A percentile compares a stretch with the other conserved stretches of the same genome.
Evolutionary conservation across 768 basidiomycete genomes (phyloP).

Genomic region (Termitomyces sp.): DNA sequence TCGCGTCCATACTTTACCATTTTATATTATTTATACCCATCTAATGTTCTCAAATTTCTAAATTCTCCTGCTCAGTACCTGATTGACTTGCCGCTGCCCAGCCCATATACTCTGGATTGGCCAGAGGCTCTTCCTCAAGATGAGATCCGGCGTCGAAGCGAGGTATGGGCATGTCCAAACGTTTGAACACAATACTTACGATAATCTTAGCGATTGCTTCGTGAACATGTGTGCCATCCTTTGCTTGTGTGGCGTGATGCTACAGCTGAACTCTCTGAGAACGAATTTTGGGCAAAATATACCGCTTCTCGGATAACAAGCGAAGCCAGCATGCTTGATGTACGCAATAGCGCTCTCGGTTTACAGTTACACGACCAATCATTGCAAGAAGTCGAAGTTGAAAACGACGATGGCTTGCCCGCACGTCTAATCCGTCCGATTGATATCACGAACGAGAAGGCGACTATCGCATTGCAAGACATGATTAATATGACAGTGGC

Average conservation of each 20-base stretch:
- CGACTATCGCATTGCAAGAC: slow-evolving; percentile 62
- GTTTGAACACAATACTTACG: slow-evolving; percentile 1
- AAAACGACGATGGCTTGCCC: slow-evolving; percentile 14
- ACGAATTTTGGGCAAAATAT: slow-evolving; percentile 66
- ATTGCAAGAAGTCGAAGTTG: neutral
- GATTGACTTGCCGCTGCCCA: slow-evolving; percentile 39
- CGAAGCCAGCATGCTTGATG: slow-evolving; percentile 67
- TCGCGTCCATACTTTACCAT: slow-evolving; percentile 68
- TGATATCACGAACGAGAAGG: slow-evolving; percentile 32
- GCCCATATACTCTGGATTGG: slow-evolving; percentile 73
- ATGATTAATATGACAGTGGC: slow-evolving; percentile 73
- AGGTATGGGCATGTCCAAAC: slow-evolving; percentile 39
- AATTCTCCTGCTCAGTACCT: slow-evolving; percentile 67
- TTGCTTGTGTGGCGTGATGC: slow-evolving; percentile 66
- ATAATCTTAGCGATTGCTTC: slow-evolving; percentile 54
- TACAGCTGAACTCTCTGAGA: slow-evolving; percentile 55
- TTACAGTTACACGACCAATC: slow-evolving; percentile 29
- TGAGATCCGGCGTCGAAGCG: slow-evolving; percentile 66
- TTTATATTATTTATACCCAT: slow-evolving; percentile 89
- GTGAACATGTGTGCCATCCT: slow-evolving; percentile 72
- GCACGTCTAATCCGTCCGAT: slow-evolving; percentile 30
- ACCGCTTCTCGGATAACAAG: slow-evolving; percentile 58
- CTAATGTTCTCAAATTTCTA: slow-evolving; percentile 80
- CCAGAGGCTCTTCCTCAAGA: slow-evolving; percentile 62
- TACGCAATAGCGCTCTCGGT: slow-evolving; percentile 52